Conservation (phyloP, 2,329 filamentous ascomycete species). For the Pyricularia pennisetigena region DNA sequence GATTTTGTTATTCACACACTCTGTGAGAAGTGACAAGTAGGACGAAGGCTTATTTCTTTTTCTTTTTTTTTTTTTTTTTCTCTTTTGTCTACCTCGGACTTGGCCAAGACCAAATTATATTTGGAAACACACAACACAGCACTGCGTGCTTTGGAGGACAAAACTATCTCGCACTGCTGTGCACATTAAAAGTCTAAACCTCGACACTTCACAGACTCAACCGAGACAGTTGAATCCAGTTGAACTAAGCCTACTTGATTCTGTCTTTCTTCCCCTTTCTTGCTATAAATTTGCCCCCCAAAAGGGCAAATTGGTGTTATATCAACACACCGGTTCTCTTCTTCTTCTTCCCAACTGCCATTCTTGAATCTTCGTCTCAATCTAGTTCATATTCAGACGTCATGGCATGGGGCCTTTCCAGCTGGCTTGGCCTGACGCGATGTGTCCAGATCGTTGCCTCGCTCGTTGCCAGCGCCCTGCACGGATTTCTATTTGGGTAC, state of each 20-base stretch:
- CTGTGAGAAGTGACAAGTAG: neutral
- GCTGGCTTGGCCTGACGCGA: slow-evolving; percentile 22
- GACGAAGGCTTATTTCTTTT: neutral
- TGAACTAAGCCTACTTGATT: neutral
- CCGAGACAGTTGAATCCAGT: neutral
- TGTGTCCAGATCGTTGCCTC: slow-evolving; percentile 20
- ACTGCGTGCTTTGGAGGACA: neutral
- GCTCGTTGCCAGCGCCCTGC: slow-evolving; percentile 20
- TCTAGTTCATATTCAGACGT: neutral
- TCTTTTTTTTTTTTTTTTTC: neutral
- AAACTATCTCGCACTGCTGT: neutral
- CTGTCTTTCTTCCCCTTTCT: neutral
- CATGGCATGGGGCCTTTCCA: slow-evolving; percentile 20
- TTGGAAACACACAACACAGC: neutral
- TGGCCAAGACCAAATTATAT: neutral
- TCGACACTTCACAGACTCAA: neutral
- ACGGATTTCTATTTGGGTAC: slow-evolving; percentile 23
- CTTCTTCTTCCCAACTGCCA: neutral
- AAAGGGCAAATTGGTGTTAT: neutral
- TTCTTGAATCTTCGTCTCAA: neutral
- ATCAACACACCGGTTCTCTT: neutral
- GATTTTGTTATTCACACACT: neutral
- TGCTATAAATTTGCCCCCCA: neutral
- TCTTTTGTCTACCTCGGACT: neutral
- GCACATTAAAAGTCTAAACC: neutral